Base-by-base conservation (phyloP, 805 yeast species). In the Saccharomyces kudriavzevii region DNA sequence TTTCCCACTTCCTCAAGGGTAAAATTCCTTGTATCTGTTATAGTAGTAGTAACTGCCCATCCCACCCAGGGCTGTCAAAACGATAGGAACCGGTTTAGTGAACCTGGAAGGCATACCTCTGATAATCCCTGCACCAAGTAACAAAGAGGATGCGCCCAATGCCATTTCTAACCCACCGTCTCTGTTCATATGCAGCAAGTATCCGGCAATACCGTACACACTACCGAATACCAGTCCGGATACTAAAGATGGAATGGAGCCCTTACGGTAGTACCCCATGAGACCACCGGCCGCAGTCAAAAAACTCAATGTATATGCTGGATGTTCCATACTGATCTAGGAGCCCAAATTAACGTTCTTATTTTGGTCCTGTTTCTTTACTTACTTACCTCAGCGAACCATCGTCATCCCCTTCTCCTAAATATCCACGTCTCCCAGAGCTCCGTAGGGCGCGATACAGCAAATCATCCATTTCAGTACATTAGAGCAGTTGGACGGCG, bases 121-220 rank as follows among this genome's bases (percentile, higher is more conserved):
- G 31, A 82, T 79, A n/a, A 85, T 60, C 28, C 95, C 90, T 8
- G 92, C 91, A 45, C 78, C 77, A 10, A 85, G 69, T 60, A 91
- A 77, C 17, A 87, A 63, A 1, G 82, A 60, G 4, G 95, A 84
- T 1, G 91, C 79, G 11, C 83, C 85, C 52, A 90, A 71, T 0
- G 96, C 96, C 17, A 86, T 67, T 66, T 87, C 91, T 58, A 91
- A 76, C 47, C 97, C 97, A 70, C 80, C 81, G 65, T 87, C 90
- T 56, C 81, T 83, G 66, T 89, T 87, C 52, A 83, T 73, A 58
- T 80, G 78, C 56, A 89, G 73, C 59, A 91, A 75, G 70, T 89
- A 87, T 17, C 96, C 92, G 2, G 89, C 84, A 54, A 74, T 65
- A n/a, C 85, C 87, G 65, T 79, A 87, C 27, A 81, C 64, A 2